phyloP scores from a whole-genome alignment of 2,329 filamentous ascomycete species.

The Cytospora chrysosperma region DNA sequence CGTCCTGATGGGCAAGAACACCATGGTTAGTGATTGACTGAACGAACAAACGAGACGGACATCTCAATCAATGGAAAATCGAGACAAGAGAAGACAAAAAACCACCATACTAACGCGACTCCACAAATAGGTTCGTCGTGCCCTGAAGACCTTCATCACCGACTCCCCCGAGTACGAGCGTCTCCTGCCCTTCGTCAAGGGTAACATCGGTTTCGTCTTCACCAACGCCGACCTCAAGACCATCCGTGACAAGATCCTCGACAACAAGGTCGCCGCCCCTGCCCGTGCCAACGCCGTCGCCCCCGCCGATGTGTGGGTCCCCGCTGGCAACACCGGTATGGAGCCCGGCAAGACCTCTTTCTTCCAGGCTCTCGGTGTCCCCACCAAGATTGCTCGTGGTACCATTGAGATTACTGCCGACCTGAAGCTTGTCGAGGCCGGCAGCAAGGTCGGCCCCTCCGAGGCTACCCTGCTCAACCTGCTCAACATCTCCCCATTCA shows the following conservation, averaged over 20 bases:
- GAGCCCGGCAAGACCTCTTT: conserved; percentile 99
- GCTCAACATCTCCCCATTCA: conserved; percentile 99
- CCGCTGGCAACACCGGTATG: conserved; percentile 99
- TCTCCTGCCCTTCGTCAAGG: conserved; percentile 91
- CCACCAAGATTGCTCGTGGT: conserved; percentile 99
- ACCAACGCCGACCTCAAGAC: conserved; percentile 95
- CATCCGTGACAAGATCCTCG: conserved; percentile 88
- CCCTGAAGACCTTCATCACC: conserved; percentile 87
- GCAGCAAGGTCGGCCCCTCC: conserved; percentile 93
- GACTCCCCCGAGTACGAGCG: conserved; percentile 98
- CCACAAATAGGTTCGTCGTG: conserved; percentile 75
- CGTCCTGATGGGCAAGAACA: conserved; percentile 99
- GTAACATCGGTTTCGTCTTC: conserved; percentile 99
- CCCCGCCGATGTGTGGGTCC: conserved; percentile 88
- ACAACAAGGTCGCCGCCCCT: conserved; percentile 96
- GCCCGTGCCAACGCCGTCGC: conserved; percentile 97
- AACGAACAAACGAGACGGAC: neutral
- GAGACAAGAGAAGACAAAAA: neutral
- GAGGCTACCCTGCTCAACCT: conserved; percentile 99
- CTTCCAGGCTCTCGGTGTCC: conserved; percentile 99
- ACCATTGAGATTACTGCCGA: conserved; percentile 99
- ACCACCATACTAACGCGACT: neutral
- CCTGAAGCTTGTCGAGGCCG: conserved; percentile 94
- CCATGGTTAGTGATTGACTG: conserved; percentile 70
- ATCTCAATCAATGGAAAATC: neutral